Conservation (phyloP, 2,329 filamentous ascomycete species). For the Ophiognomonia clavigignenti-juglandacearum region DNA sequence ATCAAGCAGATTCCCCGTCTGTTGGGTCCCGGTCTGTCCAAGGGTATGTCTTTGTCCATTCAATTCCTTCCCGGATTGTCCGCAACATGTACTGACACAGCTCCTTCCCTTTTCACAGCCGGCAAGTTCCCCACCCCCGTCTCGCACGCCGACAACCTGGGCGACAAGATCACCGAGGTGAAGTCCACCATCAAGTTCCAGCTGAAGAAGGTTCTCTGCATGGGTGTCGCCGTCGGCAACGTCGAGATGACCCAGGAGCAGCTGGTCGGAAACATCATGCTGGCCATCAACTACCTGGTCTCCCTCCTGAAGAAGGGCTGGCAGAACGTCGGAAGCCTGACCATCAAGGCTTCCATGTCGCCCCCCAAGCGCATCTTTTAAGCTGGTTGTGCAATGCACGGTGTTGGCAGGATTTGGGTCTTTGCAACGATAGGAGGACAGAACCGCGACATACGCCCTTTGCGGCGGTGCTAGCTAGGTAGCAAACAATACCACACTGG, state of each 20-base stretch:
- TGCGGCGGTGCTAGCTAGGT: neutral
- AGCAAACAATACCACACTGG: neutral
- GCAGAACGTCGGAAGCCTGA: slow-evolving; percentile 99
- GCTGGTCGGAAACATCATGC: slow-evolving; percentile 97
- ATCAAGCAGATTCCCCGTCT: slow-evolving; percentile 99
- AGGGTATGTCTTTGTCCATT: slow-evolving; percentile 64
- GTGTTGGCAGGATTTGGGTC: neutral
- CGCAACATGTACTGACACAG: neutral
- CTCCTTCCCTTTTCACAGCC: slow-evolving; percentile 57
- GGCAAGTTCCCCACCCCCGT: slow-evolving; percentile 99
- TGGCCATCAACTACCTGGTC: slow-evolving; percentile 99
- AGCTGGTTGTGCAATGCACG: slow-evolving; percentile 16
- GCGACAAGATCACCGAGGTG: slow-evolving; percentile 96
- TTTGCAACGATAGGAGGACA: slow-evolving; percentile 12
- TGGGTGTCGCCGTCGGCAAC: slow-evolving; percentile 98
- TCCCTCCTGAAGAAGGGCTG: slow-evolving; percentile 99
- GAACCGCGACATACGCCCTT: neutral
- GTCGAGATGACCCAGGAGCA: slow-evolving; percentile 96
- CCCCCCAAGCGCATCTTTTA: slow-evolving; percentile 98
- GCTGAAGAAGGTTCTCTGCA: slow-evolving; percentile 99
- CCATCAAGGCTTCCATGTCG: slow-evolving; percentile 99
- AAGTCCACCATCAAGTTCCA: slow-evolving; percentile 99
- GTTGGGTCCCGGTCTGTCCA: slow-evolving; percentile 95
- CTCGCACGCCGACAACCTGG: slow-evolving; percentile 92
- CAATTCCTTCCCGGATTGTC: too few relatives aligned